These are phyloP conservation scores for Lyophyllum semitale DNA, from an alignment of 768 basidiomycete genomes.

Conservation along the genomic window DNA sequence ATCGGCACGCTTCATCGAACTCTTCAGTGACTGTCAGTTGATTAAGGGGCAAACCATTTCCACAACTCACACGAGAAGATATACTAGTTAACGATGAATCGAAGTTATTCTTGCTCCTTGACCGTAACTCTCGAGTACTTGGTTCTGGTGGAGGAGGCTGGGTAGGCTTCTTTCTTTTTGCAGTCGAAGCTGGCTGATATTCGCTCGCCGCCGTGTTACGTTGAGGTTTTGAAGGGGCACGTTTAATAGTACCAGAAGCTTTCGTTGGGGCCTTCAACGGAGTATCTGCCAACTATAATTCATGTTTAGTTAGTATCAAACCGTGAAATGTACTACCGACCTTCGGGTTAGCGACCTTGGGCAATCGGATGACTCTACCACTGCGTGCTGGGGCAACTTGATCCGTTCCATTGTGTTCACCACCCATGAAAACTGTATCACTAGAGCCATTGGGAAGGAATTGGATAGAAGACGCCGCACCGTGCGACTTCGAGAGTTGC, in stretches of 20 bases:
- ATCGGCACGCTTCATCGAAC: constrained; percentile 26
- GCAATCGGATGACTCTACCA: constrained; percentile 15
- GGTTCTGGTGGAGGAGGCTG: constrained; percentile 27
- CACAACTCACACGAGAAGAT: constrained; percentile 37
- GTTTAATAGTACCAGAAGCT: constrained; percentile 15
- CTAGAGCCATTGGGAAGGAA: constrained; percentile 8
- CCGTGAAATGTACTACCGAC: constrained; percentile 3
- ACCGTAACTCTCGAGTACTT: constrained; percentile 46
- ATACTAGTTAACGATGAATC: constrained; percentile 40
- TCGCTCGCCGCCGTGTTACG: constrained; percentile 27
- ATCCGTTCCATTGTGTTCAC: constrained; percentile 32
- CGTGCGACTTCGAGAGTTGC: constrained; percentile 21
- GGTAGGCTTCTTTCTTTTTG: constrained; percentile 38
- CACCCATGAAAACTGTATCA: constrained; percentile 25
- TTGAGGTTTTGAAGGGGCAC: constrained; percentile 8
- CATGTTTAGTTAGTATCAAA: not conserved
- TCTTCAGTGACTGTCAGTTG: constrained; percentile 15
- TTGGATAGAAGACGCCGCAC: constrained; percentile 6
- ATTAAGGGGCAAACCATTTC: not conserved
- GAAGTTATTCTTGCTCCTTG: constrained; percentile 41
- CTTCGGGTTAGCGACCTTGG: constrained; percentile 16
- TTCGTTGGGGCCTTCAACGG: constrained; percentile 14
- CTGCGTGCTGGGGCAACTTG: constrained; percentile 16
- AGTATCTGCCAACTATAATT: constrained; percentile 1
- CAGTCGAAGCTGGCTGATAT: constrained; percentile 36